Base-by-base conservation (phyloP, 495 filamentous ascomycete species). In the Cercophora scortea region DNA sequence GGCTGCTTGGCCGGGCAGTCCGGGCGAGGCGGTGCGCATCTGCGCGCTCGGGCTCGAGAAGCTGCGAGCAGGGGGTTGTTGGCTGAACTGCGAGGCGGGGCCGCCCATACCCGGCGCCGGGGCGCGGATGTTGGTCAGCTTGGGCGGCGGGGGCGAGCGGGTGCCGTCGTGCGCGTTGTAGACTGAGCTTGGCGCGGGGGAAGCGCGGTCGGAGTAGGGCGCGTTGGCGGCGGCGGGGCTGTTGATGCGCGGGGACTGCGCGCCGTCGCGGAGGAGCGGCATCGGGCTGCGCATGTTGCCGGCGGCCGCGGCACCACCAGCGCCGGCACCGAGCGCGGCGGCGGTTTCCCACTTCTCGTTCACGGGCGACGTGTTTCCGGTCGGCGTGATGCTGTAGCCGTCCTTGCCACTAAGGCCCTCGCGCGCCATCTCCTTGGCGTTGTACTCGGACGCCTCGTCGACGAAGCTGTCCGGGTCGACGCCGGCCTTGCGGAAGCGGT, bases 401-500 rank as follows among this genome's bases (percentile, higher is more conserved):
- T 65, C 65, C 8, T 60, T 49, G 41, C 60, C 60, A 15, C 52
- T 40, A 33, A 68, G 49, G 12, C 69, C 70, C 12, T 66, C 46
- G 52, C 54, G 47, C 47, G 56, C 58, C 63, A 70, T 65, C 11
- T 70, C 63, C 47, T 57, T 55, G 48, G 65, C 62, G 36, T 68
- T 56, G 53, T 76, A 76, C 53, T 75, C 72, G 18, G 66, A 49
- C 7, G 67, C 73, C 19, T 64, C 50, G 49, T 62, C 64, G 18
- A 55, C 53, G 51, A 76, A 69, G 36, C 65, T 67, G 52, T 78
- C 74, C 1, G 72, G 72, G 58, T 77, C 56, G 38, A 73, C 53
- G 25, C 74, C 74, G 51, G 60, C 63, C 55, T 66, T 69, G 49
- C 65, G 65, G 64, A 72, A 83, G 46, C 78, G 75, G 60, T 82